Base-by-base conservation (phyloP, 2,329 filamentous ascomycete genomes). In the Claviceps paspali region DNA sequence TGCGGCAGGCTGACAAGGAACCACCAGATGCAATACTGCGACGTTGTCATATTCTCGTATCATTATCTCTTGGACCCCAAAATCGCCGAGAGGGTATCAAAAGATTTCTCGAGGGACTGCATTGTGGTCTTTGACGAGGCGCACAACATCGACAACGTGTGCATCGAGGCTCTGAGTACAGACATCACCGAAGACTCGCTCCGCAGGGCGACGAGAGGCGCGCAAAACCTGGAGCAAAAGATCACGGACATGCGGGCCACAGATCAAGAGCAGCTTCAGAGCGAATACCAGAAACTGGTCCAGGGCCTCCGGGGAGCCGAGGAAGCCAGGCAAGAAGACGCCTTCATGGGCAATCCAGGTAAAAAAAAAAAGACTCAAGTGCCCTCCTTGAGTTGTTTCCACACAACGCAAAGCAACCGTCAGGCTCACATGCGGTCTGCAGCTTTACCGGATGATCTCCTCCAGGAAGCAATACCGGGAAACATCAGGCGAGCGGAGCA, bases 71-170 rank as follows among this genome's bases (percentile, higher is more conserved):
- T 98, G 12, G 92, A 98, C 51, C 91, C 91, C 3, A 98, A 98
- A 56, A 98, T 98, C 50, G 91, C 91, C 10, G 91, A 98, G 54
- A 64, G 88, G 40, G 87, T 96, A 2, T 96, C 91, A 0, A 86
- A 82, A 56, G 91, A 98, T 52, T 73, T 98, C 9, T 95, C 91
- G 0, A 95, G 95, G 49, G 92, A 98, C 56, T 95, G 87, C 56
- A 98, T 98, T 36, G 84, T 98, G 15, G 91, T 98, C 3, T 98
- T 98, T 46, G 91, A 98, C 52, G 91, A 98, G 59, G 91, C 91
- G 11, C 91, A 98, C 63, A 98, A 98, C 53, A 98, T 98, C 49
- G 91, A 98, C 68, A 98, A 98, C 54, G 91, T 98, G 41, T 98
- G 92, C 56, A 98, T 98, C 47, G 91, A 98, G 54, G 88, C 91